phyloP scores from a whole-genome alignment of 306 rosid species.

The Urtica urens region DNA sequence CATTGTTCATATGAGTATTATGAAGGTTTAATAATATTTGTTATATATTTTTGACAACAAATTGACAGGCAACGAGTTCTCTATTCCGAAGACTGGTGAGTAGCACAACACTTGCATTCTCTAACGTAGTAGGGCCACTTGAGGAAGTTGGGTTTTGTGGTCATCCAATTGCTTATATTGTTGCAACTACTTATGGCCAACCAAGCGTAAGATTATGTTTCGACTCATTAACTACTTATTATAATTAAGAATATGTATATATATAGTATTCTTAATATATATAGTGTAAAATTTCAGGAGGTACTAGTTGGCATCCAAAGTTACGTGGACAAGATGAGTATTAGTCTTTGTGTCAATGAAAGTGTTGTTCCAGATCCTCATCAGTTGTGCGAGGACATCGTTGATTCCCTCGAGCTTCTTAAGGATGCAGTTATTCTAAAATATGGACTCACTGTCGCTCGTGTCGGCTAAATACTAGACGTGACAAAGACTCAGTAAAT shows the following conservation, averaged over 20 bases:
- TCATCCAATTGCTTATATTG: constrained; percentile 23
- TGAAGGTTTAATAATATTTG: background rate
- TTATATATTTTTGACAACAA: background rate
- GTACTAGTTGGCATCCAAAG: constrained; percentile 25
- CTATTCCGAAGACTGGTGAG: constrained; percentile 13
- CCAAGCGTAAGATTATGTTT: constrained; percentile 34
- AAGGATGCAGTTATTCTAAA: constrained; percentile 14
- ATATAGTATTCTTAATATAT: no score
- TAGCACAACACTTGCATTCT: constrained; percentile 24
- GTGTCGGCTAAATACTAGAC: no score
- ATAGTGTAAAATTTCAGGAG: constrained; percentile 9
- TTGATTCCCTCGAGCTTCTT: constrained; percentile 13
- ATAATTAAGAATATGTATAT: no score
- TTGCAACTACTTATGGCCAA: constrained; percentile 23
- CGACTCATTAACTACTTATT: background rate
- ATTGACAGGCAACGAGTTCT: constrained; percentile 10
- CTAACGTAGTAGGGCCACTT: constrained; percentile 30
- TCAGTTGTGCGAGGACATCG: constrained; percentile 19
- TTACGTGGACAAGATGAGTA: constrained; percentile 20
- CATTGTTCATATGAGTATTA: no score
- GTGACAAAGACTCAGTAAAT: no score
- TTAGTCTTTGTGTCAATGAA: constrained; percentile 24
- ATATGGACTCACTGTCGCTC: background rate
- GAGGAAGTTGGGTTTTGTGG: constrained; percentile 29
- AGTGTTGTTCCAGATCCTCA: constrained; percentile 20